phyloP scores from a whole-genome alignment of 306 rosid genomes.

The Astragalus membranaceus region DNA sequence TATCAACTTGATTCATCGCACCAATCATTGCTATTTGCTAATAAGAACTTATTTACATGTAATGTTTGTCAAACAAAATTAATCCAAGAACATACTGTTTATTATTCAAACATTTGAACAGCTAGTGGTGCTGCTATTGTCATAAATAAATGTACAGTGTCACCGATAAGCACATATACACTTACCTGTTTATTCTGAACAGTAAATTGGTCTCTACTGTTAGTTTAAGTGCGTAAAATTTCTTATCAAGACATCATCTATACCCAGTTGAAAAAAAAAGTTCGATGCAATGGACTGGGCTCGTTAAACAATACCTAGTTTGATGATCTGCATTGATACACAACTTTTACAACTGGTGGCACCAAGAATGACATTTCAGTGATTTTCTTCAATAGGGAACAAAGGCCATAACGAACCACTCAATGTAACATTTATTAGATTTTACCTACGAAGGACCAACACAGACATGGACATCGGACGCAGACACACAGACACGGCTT shows the following conservation, averaged over 20 bases:
- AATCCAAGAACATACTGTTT: not conserved
- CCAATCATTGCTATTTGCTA: not conserved
- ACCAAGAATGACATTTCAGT: not conserved
- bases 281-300: not conserved
- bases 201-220: not conserved
- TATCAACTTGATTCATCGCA: not conserved
- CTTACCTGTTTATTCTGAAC: not conserved
- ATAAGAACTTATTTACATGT: not conserved
- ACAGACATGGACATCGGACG: no score
- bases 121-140: not conserved
- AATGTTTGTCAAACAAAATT: not conserved
- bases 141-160: not conserved
- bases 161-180: not conserved
- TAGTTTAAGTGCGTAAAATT: not conserved
- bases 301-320: not conserved
- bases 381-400: not conserved
- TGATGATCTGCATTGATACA: not conserved
- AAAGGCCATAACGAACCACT: not conserved
- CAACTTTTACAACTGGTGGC: not conserved
- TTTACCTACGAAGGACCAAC: not conserved
- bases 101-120: not conserved
- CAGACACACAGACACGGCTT: no score
- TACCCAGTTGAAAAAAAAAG: not conserved
- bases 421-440: not conserved
- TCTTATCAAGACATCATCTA: not conserved